Evolutionary conservation across 2,329 filamentous ascomycete genomes (phyloP), one percentile per base, ranked within the genome.

Genomic region (Aspergillus luchuensis): DNA sequence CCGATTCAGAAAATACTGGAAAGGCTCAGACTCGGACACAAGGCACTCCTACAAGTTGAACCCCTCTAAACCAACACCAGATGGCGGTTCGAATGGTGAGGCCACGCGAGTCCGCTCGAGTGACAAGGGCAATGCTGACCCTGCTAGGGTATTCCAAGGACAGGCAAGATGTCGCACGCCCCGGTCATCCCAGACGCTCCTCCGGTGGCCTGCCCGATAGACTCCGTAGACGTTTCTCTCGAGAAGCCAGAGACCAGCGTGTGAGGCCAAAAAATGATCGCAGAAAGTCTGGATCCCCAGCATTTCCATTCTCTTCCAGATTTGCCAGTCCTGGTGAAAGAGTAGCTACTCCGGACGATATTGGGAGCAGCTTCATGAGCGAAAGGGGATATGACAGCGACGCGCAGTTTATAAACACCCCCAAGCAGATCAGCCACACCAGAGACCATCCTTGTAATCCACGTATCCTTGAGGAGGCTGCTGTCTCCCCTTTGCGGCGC

Each of bases 371-470:
- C 54, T 61, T 77, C 58, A 71, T 73, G 63, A 79, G 72, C 38
- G 76, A 76, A 38, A 68, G 67, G 57, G 75, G 70, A 7, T 79
- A 79, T 60, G 77, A 79, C 58, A 79, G 77, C 51, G 77, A 79
- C 67, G 77, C 77, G 10, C 75, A 75, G 33, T 75, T 62, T 39
- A 73, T 79, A 45, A 58, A 68, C 13, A 78, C 72, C 11, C 75
- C 77, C 23, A 71, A 67, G 21, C 68, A 72, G 13, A 62, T 60
- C 19, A 63, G 55, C 17, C 65, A 67, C 38, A 57, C 60, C 21
- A 38, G 59, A 45, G 63, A 64, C 15, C 48, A 60, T 28, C 48
- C 54, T 33, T 25, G 41, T 30, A 60, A 23, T 54, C 52, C 56
- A 33, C 50, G 56, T 56, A 59, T 56, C 33, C 60, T 58, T 41